Base-by-base conservation (phyloP, 371 early-diverging fungal genomes). In the Haplosporangium sp. region DNA sequence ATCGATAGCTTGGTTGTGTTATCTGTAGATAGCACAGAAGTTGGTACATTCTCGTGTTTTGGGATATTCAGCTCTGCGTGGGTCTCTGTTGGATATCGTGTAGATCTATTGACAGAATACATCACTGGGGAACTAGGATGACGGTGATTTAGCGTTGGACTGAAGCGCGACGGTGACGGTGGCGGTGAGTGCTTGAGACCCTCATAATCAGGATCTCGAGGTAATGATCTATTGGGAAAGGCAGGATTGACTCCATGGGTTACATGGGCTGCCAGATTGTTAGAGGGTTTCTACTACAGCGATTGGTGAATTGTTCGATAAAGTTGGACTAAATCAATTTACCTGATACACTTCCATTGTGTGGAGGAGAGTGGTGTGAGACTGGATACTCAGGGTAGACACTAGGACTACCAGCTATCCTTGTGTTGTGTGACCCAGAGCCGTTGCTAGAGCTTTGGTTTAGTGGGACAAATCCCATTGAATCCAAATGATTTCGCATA, bases 381-480 rank as follows among this genome's bases (percentile, higher is more conserved):
- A 35, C 40, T 20, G 61, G 63, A 13, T 63, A 37, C n/a, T 47
- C 55, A 38, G 61, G 50, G 13, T 55, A 66, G 9, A 53, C 71
- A 11, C 47, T 40, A 38, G 66, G 55, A 27, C 35, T 2, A 4
- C 44, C 44, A n/a, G 11, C 15, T n/a, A 35, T 45, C n/a, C 39
- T 37, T 19, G 66, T 57, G 63, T 67, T 78, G n/a, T 70, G 71
- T 4, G 74, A 74, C 52, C 73, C 61, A 8, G 79, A 74, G 68
- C 74, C 79, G 74, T 40, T 74, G 79, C 61, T 73, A 74, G 67
- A 27, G 27, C 27, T 17, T 27, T 55, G 27, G 55, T 7, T 9
- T 50, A 9, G 53, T 64, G 34, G 37, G 39, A 76, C 66, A n/a
- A 67, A 64, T 9, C 58, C 78, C 57, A 68, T 65, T 57, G 68